Conservation (phyloP, 768 basidiomycete species). For the Lactarius sp. region DNA sequence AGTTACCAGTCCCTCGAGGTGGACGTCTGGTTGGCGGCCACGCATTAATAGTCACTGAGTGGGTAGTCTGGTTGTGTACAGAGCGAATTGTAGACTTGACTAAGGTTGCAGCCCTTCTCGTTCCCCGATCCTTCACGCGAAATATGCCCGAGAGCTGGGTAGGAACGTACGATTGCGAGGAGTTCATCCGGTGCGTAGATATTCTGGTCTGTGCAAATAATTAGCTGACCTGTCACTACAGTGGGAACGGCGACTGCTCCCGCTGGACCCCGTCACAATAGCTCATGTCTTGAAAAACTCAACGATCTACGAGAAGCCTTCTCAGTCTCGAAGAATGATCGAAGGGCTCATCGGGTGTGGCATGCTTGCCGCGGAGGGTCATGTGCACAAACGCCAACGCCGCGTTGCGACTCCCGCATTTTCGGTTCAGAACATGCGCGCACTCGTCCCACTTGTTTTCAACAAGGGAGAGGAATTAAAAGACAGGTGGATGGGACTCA, state of each 20-base stretch:
- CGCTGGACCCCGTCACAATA: constrained; percentile 73
- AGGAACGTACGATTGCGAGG: constrained; percentile 67
- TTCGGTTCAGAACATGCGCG: constrained; percentile 71
- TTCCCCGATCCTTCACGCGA: constrained; percentile 29
- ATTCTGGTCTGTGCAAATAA: background rate
- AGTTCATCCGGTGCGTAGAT: constrained; percentile 55
- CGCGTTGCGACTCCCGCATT: constrained; percentile 75
- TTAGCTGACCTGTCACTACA: constrained; percentile 29
- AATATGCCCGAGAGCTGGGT: constrained; percentile 55
- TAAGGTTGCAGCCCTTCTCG: constrained; percentile 6
- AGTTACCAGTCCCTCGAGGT: constrained; percentile 16
- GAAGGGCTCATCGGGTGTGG: constrained; percentile 77
- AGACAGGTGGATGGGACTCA: constrained; percentile 54
- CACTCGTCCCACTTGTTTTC: constrained; percentile 67
- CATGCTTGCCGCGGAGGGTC: constrained; percentile 75
- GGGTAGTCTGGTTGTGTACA: background rate
- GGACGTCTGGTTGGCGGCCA: constrained; percentile 16
- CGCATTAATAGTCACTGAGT: constrained; percentile 6
- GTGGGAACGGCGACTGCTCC: constrained; percentile 78
- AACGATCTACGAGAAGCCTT: constrained; percentile 77
- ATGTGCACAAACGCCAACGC: constrained; percentile 73
- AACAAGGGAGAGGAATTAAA: constrained; percentile 58
- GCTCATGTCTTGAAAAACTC: constrained; percentile 69
- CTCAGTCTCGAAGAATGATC: constrained; percentile 70
- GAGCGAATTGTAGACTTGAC: background rate